Conservation (phyloP, 176 grass and related monocot species). For the Puccinellia tenuiflora region DNA sequence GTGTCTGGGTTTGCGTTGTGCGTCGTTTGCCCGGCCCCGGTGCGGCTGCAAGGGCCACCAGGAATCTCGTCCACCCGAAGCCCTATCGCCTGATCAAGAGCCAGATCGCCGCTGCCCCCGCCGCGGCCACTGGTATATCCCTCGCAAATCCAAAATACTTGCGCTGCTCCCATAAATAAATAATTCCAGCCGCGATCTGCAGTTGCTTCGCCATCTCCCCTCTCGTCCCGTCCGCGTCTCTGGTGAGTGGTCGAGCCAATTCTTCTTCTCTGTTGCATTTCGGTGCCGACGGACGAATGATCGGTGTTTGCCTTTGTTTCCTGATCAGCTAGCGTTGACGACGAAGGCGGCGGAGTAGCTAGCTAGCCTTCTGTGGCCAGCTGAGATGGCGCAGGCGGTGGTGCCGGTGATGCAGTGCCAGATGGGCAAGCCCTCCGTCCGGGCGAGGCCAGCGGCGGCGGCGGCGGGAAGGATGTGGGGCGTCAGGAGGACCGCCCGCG, state of each 20-base stretch:
- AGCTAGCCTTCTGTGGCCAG: background rate
- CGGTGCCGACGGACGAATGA: background rate
- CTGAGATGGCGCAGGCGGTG: constrained; percentile 74
- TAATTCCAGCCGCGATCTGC: background rate
- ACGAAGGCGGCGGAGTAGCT: background rate
- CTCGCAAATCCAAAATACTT: constrained; percentile 13
- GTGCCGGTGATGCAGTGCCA: constrained; percentile 80
- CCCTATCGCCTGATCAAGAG: constrained; percentile 71
- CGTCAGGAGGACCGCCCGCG: constrained; percentile 39
- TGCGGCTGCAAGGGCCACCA: constrained; percentile 15
- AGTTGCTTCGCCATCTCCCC: background rate
- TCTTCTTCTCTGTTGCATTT: background rate
- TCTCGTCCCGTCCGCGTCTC: background rate
- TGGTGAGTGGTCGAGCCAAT: constrained; percentile 6
- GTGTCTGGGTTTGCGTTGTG: background rate
- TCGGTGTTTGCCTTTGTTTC: background rate
- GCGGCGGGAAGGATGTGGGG: constrained; percentile 53
- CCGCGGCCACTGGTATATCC: constrained; percentile 9
- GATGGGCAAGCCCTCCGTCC: constrained; percentile 37
- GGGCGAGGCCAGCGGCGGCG: constrained; percentile 29
- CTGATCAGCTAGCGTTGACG: background rate
- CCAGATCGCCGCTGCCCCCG: constrained; percentile 10
- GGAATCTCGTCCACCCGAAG: constrained; percentile 70
- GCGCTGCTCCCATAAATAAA: background rate
- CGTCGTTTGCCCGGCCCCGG: background rate